Evolutionary conservation across 352 stramenopile genomes (phyloP), one percentile per base, ranked within the genome.

Genomic region (Pythium myriotylum): DNA sequence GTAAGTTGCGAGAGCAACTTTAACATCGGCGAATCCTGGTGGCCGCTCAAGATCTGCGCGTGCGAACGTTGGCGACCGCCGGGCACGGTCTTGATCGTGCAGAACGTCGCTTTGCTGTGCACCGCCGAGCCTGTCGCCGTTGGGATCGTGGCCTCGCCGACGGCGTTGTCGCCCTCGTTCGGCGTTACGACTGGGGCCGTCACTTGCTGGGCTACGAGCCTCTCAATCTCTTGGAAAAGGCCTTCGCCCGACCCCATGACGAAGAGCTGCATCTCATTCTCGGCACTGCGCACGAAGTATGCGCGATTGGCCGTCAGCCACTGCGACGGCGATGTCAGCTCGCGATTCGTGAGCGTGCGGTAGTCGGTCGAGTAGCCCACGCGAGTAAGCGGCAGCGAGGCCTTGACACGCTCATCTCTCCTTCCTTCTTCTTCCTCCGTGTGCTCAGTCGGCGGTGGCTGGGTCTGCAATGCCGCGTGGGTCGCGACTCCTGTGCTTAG

Each of bases 211-310:
- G 82, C 71, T 9, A 92, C 52, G 7, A 89, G 76, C 45, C 80
- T 76, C 45, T 84, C 83, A 27, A 91, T 68, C 54, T 89, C 78
- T 39, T 85, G 67, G 41, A 91, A 92, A 17, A 92, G 50, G 3
- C 72, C 77, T 37, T 92, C 84, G 23, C 78, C 79, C 1, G 79
- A 79, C n/a, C 84, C 84, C 16, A 91, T 65, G n/a, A 93, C 78
- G 54, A 93, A 93, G 13, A 93, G 64, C 69, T 93, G 84, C 58
- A 89, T 81, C 64, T 88, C 70, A 55, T 86, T 90, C 46, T 88
- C 74, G 0, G 73, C 63, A 4, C 78, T 84, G 23, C 73, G 71
- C 35, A 65, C 60, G 29, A 91, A 91, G 46, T 77, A 65, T 41
- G 53, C 41, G 17, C 29, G 29, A 12, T 77, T 74, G 5, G 40